phyloP scores from a whole-genome alignment of 805 yeast species.

The Phaffomyces thermotolerans region DNA sequence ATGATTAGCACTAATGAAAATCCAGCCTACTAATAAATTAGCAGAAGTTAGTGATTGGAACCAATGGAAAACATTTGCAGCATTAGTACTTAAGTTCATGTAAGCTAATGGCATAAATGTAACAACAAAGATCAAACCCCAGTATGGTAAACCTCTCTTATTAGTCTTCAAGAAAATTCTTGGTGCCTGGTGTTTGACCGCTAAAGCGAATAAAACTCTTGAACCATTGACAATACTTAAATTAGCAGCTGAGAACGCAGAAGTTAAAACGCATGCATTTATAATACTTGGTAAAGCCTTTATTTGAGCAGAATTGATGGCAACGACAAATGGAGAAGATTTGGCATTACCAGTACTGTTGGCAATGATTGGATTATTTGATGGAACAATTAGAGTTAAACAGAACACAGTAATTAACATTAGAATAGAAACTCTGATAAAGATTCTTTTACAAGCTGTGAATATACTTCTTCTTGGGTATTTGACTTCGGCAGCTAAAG shows the following conservation, averaged over 20 bases:
- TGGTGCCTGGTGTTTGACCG: conserved; percentile 32
- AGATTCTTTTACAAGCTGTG: conserved; percentile 27
- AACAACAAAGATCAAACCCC: conserved; percentile 23
- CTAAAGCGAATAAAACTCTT: conserved; percentile 29
- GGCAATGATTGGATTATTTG: conserved; percentile 23
- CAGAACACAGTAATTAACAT: conserved; percentile 26
- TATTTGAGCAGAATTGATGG: conserved; percentile 40
- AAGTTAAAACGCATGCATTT: conserved; percentile 32
- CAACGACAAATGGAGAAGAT: conserved; percentile 35
- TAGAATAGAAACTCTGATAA: conserved; percentile 23
- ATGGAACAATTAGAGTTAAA: conserved; percentile 28
- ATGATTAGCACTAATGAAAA: conserved; percentile 25
- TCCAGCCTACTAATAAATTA: conserved; percentile 26
- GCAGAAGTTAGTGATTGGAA: conserved; percentile 28
- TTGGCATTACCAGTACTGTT: conserved; percentile 25
- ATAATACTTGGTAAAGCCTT: conserved; percentile 29
- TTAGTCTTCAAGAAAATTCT: conserved; percentile 25
- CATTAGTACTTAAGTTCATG: conserved; percentile 21
- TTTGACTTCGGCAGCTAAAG: conserved; percentile 32
- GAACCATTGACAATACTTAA: conserved; percentile 24
- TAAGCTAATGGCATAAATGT: conserved; percentile 29
- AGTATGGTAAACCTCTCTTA: conserved; percentile 28
- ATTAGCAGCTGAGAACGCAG: conserved; percentile 35
- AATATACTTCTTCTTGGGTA: conserved; percentile 29
- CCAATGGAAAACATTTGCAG: conserved; percentile 29